These are phyloP conservation scores for Leavenworthia alabamica DNA, from an alignment of 345 rosid genomes.

Conservation along the genomic window DNA sequence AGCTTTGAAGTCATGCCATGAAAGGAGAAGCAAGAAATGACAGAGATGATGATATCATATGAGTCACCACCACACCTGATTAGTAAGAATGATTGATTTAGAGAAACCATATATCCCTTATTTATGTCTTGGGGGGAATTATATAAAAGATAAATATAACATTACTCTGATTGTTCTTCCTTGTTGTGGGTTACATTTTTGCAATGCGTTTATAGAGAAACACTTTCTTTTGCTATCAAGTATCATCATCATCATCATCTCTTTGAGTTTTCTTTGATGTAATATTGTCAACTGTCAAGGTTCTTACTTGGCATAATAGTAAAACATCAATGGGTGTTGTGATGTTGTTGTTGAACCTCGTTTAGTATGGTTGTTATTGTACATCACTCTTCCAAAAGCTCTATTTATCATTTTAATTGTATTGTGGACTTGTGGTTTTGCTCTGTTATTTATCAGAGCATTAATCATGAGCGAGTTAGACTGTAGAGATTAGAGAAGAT, in stretches of 20 bases:
- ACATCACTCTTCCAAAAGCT: not conserved
- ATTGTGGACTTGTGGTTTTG: not conserved
- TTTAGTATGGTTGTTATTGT: not conserved
- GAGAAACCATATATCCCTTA: no score
- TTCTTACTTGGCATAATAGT: no score
- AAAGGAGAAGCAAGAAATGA: slow-evolving; percentile 34
- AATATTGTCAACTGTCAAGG: no score
- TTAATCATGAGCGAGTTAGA: not conserved
- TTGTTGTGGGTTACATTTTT: no score
- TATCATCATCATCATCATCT: no score
- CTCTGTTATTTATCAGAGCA: not conserved
- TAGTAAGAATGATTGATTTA: no score
- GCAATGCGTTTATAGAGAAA: no score
- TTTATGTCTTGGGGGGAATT: no score
- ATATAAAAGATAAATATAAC: not conserved
- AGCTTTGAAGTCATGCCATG: slow-evolving; percentile 27
- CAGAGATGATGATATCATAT: not conserved
- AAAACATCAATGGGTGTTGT: not conserved
- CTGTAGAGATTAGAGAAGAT: not conserved
- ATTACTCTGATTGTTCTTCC: not conserved
- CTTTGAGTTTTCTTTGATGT: not conserved
- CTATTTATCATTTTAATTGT: not conserved
- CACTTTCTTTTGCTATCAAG: no score
- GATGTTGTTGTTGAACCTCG: not conserved
- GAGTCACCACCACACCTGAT: no score